phyloP scores from a whole-genome alignment of 2,329 filamentous ascomycete genomes.

The Amylocarpus encephaloides region DNA sequence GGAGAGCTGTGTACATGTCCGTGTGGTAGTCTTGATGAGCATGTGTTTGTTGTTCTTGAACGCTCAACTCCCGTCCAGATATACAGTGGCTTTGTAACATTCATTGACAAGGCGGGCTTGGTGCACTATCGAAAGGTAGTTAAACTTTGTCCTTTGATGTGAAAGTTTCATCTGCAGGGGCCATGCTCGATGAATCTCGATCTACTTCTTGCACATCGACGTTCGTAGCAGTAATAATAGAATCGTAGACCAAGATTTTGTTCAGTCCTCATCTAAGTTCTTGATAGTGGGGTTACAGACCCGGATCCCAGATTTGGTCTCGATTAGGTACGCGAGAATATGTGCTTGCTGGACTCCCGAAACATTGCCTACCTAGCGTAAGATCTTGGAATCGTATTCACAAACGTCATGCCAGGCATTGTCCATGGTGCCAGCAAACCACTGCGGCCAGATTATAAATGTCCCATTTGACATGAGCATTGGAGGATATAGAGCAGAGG shows the following conservation, averaged over 20 bases:
- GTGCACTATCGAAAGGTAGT: too few species aligned
- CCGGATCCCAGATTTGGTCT: constrained; percentile 2
- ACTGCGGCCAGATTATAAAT: constrained; percentile 29
- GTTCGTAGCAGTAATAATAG: too few species aligned
- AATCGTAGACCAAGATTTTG: too few species aligned
- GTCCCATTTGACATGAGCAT: constrained; percentile 16
- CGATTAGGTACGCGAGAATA: constrained; percentile 17
- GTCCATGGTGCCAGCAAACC: constrained; percentile 20
- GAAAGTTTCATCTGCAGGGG: too few species aligned
- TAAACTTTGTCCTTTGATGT: too few species aligned
- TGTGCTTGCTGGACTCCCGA: constrained; percentile 25
- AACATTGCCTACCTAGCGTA: constrained; percentile 17
- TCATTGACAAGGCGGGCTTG: too few species aligned
- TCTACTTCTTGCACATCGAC: too few species aligned
- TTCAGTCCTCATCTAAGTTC: too few species aligned
- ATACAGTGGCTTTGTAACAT: too few species aligned
- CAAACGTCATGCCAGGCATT: constrained; percentile 9
- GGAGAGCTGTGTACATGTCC: too few species aligned
- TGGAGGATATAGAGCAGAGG: background rate
- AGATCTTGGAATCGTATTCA: constrained; percentile 19
- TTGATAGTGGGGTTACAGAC: background rate
- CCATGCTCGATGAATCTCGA: too few species aligned
- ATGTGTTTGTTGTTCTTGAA: background rate
- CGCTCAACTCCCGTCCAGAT: background rate
- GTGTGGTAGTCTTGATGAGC: too few species aligned